A percentile compares a stretch with the other conserved stretches of the same genome.
Evolutionary conservation across 371 early-diverging fungal species (phyloP).

Genomic region (Apophysomyces ossiformis): DNA sequence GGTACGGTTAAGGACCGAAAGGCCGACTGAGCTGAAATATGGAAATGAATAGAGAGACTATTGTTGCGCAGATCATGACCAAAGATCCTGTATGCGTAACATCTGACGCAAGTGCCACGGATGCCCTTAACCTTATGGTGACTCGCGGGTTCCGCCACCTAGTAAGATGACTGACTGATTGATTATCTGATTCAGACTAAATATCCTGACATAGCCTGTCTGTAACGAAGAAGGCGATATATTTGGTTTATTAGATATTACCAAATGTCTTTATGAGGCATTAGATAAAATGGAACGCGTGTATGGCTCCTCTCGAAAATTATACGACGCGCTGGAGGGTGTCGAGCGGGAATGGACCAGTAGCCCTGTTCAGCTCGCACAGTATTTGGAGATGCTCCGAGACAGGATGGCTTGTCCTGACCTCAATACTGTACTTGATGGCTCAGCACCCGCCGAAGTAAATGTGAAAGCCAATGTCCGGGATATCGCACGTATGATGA

Average conservation of each 20-base stretch:
- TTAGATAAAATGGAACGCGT: conserved; percentile 91
- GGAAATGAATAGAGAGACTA: conserved; percentile 50
- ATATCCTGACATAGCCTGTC: conserved; percentile 37
- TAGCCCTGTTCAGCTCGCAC: conserved; percentile 52
- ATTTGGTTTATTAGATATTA: conserved; percentile 92
- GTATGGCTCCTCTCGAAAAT: conserved; percentile 79
- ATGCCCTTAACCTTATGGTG: conserved; percentile 95
- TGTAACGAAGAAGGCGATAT: conserved; percentile 87
- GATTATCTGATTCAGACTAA: neutral
- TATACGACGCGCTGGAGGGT: conserved; percentile 88
- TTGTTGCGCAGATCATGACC: conserved; percentile 91
- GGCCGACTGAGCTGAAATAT: neutral
- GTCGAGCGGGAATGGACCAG: conserved; percentile 77
- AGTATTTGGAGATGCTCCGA: conserved; percentile 74
- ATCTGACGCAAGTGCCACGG: conserved; percentile 83
- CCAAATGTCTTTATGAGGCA: conserved; percentile 92
- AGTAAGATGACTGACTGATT: conserved; percentile 38
- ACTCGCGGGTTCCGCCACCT: conserved; percentile 92
- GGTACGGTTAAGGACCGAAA: conserved; percentile 22
- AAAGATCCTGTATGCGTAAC: conserved; percentile 87
- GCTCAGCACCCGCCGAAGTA: conserved; percentile 77
- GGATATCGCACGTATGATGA: conserved; percentile 92
- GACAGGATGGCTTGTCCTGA: conserved; percentile 90
- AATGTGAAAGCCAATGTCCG: conserved; percentile 80
- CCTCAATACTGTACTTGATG: conserved; percentile 78